phyloP scores from a whole-genome alignment of 2,329 filamentous ascomycete species.

The Trichoderma endophyticum region DNA sequence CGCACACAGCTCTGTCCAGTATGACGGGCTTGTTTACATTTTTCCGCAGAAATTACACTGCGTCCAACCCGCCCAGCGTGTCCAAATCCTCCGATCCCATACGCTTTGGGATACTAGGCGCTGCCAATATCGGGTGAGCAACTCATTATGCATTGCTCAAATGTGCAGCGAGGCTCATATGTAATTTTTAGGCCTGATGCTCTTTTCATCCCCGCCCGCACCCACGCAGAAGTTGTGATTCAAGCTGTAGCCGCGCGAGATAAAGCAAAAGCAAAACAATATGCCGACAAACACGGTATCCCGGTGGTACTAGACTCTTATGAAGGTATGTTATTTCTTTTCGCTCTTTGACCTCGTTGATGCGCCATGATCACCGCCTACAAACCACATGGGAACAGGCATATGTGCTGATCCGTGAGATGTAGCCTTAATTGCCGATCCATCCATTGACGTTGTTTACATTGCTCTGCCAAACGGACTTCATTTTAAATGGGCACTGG shows the following conservation, averaged over 20 bases:
- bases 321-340: neutral
- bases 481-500: conserved; percentile 45
- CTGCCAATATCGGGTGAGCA: neutral
- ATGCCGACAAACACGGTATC: neutral
- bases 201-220: neutral
- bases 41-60: neutral
- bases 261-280: neutral
- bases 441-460: conserved; percentile 45
- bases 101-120: neutral
- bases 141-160: neutral
- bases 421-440: conserved; percentile 29
- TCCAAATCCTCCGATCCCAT: neutral
- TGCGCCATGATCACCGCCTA: neutral
- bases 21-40: neutral
- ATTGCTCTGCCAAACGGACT: conserved; percentile 44
- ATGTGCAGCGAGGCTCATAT: neutral
- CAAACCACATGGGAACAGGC: neutral
- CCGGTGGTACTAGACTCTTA: neutral
- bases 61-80: neutral
- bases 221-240: neutral
- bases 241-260: neutral
- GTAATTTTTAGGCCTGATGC: neutral
- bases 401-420: conserved; percentile 19
- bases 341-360: neutral
- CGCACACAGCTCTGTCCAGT: neutral